Evolutionary conservation across 139 green algal genomes (phyloP).

Genomic region (Picochlorum sp.): DNA sequence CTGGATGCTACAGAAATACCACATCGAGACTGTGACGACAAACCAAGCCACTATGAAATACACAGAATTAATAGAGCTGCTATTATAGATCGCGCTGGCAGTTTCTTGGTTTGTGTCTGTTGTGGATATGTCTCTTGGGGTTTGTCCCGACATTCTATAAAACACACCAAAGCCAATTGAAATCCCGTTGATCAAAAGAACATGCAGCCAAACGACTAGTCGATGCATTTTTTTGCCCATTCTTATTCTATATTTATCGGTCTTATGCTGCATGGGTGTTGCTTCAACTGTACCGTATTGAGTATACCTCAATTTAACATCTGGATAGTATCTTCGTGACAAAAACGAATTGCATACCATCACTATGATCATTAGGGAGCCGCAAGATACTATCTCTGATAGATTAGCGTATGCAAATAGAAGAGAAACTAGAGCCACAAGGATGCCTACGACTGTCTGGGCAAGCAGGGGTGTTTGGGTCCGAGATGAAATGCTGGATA

Average conservation of each 20-base stretch:
- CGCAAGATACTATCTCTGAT: constrained; percentile 2
- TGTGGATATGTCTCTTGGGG: no score
- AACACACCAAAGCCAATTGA: not conserved
- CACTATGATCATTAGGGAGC: constrained; percentile 9
- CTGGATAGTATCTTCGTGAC: constrained; percentile 17
- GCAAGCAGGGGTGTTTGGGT: constrained; percentile 26
- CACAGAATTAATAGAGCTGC: not conserved
- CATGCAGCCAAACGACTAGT: not conserved
- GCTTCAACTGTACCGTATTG: constrained; percentile 6
- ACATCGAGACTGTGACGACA: not conserved
- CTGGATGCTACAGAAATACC: constrained; percentile 11
- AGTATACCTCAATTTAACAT: constrained; percentile 21
- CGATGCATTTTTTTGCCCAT: not conserved
- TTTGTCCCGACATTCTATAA: not conserved
- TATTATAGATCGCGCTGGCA: no score
- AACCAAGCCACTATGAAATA: not conserved
- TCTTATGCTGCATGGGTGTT: not conserved
- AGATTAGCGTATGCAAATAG: not conserved
- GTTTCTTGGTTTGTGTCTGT: no score
- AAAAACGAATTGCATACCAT: constrained; percentile 20
- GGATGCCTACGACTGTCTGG: constrained; percentile 12
- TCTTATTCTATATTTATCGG: not conserved
- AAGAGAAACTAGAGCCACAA: constrained; percentile 15
- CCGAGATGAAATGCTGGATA: constrained; percentile 9
- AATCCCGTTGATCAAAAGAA: constrained; percentile 4